Percentiles rank a stretch among this genome's conserved stretches.
Conservation (phyloP, 768 basidiomycete genomes). For the Auriculariales sp. region DNA sequence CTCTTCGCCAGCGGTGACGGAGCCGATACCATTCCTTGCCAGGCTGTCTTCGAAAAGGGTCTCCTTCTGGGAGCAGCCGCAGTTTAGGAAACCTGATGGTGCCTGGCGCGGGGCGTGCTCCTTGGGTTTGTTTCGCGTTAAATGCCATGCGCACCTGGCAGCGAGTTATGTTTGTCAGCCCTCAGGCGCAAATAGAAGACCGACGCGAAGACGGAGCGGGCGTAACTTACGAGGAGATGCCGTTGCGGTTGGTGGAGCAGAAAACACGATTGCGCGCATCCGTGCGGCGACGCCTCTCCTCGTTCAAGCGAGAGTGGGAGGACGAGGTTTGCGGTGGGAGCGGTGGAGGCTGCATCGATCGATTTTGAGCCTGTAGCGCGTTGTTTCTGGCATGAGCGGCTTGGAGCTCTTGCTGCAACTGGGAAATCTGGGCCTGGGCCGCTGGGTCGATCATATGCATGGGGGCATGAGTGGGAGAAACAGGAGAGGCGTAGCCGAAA, state of each 20-base stretch:
- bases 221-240: too few species aligned
- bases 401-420: too few species aligned
- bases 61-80: constrained; percentile 72
- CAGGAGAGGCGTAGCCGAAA: too few species aligned
- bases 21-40: constrained; percentile 62
- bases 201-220: too few species aligned
- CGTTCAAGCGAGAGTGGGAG: constrained; percentile 31
- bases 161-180: too few species aligned
- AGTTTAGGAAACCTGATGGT: constrained; percentile 65
- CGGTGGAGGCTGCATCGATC: too few species aligned
- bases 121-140: constrained; percentile 71
- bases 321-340: constrained; percentile 26
- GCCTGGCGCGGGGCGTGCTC: constrained; percentile 68
- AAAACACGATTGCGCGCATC: constrained; percentile 55
- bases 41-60: constrained; percentile 81
- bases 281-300: constrained; percentile 58
- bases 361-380: too few species aligned
- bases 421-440: too few species aligned
- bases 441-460: too few species aligned
- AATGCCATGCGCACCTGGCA: constrained; percentile 85
- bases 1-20: constrained; percentile 64
- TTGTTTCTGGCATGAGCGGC: too few species aligned
- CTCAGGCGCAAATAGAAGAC: too few species aligned
- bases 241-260: constrained; percentile 75
- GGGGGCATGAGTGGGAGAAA: too few species aligned